phyloP scores from a whole-genome alignment of 495 filamentous ascomycete species.

The Lophiostoma macrostomum region DNA sequence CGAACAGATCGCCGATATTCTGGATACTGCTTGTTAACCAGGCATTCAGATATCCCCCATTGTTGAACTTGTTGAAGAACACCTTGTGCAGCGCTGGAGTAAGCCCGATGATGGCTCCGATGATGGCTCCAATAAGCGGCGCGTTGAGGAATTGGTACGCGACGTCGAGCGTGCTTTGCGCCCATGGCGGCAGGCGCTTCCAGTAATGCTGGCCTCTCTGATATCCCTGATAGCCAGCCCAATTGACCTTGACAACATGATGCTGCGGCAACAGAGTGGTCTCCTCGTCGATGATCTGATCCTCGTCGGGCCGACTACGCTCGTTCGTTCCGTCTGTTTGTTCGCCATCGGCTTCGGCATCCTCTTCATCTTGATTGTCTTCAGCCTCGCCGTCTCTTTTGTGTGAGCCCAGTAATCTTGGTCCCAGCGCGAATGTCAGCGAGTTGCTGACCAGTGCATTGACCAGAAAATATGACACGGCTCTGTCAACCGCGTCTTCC shows the following conservation, averaged over 20 bases:
- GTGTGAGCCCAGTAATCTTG: constrained; percentile 53
- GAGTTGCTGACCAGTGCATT: constrained; percentile 62
- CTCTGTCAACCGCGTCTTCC: constrained; percentile 55
- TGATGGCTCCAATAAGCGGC: constrained; percentile 60
- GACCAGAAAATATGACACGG: constrained; percentile 68
- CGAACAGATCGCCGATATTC: constrained; percentile 69
- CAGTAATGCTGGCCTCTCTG: constrained; percentile 35
- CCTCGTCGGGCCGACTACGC: constrained; percentile 25
- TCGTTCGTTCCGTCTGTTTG: constrained; percentile 34
- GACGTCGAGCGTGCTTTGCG: constrained; percentile 45
- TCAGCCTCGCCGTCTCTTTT: constrained; percentile 45
- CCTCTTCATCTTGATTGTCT: constrained; percentile 34
- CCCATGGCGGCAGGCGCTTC: constrained; percentile 40
- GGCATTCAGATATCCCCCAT: constrained; percentile 69
- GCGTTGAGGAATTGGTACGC: constrained; percentile 59
- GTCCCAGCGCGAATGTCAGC: constrained; percentile 64
- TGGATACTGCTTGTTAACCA: constrained; percentile 67
- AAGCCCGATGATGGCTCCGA: constrained; percentile 62
- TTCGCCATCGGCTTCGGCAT: constrained; percentile 37
- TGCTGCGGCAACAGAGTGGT: constrained; percentile 50
- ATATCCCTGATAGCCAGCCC: constrained; percentile 29
- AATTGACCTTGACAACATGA: constrained; percentile 31
- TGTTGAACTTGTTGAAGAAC: constrained; percentile 60
- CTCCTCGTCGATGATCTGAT: constrained; percentile 44
- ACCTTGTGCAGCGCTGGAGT: constrained; percentile 58